These are phyloP conservation scores for Tricholoma hemisulphureum DNA, from an alignment of 768 basidiomycete genomes.

Conservation along the genomic window DNA sequence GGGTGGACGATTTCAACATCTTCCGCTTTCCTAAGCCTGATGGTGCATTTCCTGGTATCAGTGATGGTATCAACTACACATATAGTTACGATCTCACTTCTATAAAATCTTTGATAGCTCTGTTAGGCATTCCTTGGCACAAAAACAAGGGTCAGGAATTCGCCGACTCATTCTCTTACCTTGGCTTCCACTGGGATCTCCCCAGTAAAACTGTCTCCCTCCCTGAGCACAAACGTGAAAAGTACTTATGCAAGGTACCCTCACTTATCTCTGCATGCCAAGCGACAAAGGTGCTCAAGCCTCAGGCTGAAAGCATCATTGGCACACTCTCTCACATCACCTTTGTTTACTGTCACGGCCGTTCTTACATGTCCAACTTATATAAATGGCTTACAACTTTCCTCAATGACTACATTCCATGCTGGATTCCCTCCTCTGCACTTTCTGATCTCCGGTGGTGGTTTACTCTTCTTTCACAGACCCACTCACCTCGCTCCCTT, in stretches of 20 bases:
- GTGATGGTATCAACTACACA: not conserved
- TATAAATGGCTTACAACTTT: constrained; percentile 3
- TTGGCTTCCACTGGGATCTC: constrained; percentile 33
- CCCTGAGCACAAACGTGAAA: constrained; percentile 26
- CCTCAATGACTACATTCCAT: not conserved
- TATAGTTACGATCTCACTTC: constrained; percentile 16
- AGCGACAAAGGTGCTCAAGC: not conserved
- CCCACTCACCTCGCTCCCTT: constrained; percentile 10
- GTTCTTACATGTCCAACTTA: constrained; percentile 9
- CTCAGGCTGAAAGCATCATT: constrained; percentile 3
- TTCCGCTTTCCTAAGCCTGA: no score
- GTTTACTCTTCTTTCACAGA: not conserved
- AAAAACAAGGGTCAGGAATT: constrained; percentile 19
- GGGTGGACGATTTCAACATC: no score
- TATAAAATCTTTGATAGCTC: constrained; percentile 7
- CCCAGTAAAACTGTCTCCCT: constrained; percentile 18
- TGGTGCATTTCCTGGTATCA: not conserved
- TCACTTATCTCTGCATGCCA: not conserved
- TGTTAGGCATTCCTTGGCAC: constrained; percentile 26
- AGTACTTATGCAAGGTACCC: constrained; percentile 12
- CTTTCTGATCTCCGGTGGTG: constrained; percentile 6
- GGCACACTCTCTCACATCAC: constrained; percentile 25
- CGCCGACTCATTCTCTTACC: constrained; percentile 11
- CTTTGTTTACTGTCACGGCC: constrained; percentile 19
- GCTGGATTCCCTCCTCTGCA: constrained; percentile 5